These are phyloP conservation scores for Choanephora cucurbitarum DNA, from an alignment of 371 early-diverging fungal genomes.

Conservation along the genomic window DNA sequence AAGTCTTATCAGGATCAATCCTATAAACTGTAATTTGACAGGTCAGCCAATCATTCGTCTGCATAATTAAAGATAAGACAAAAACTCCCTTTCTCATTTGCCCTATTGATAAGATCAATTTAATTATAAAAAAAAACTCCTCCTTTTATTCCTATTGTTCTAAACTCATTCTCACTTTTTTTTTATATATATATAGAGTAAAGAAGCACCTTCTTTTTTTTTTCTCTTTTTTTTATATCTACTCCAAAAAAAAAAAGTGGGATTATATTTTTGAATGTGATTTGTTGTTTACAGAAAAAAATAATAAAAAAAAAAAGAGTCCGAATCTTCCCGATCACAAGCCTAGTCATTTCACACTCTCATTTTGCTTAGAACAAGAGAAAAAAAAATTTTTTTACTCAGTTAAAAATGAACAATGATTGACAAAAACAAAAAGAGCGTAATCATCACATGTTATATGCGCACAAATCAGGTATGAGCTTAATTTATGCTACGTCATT, in stretches of 20 bases:
- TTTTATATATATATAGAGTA: neutral
- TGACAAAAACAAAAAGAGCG: no score
- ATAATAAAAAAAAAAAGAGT: neutral
- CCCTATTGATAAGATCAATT: neutral
- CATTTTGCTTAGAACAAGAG: neutral
- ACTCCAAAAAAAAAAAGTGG: neutral
- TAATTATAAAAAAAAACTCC: neutral
- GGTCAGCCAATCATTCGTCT: slow-evolving; percentile 12
- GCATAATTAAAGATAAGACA: slow-evolving; percentile 3
- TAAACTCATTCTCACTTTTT: neutral
- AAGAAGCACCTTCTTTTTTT: neutral
- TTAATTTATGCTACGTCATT: no score
- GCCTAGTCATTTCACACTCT: no score
- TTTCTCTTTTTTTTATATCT: neutral
- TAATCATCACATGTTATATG: no score
- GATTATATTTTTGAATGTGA: neutral
- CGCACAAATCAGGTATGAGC: no score
- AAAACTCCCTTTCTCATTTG: neutral
- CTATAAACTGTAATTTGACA: slow-evolving; percentile 16
- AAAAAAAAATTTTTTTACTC: neutral
- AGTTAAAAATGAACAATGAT: no score
- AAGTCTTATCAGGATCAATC: slow-evolving; percentile 27
- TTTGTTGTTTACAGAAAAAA: neutral
- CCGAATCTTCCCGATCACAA: neutral
- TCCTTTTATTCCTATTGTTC: neutral